A percentile compares a stretch with the other conserved stretches of the same genome.
phyloP scores from a whole-genome alignment of 257 asterid species.

The Phtheirospermum japonicum region DNA sequence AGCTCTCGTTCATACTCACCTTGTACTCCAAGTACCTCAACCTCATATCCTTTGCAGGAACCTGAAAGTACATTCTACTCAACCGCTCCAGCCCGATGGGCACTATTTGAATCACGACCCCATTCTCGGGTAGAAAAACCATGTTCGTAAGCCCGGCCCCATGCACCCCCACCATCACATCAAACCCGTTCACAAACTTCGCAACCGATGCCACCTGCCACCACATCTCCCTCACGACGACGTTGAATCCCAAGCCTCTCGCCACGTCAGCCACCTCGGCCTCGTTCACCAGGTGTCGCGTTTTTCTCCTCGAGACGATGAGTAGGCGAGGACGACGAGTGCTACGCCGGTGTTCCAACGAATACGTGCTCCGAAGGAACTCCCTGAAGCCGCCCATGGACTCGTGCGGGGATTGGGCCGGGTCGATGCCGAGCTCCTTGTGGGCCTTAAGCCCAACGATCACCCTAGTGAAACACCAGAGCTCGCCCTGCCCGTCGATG shows the following conservation, averaged over 20 bases:
- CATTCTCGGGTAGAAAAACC: conserved; percentile 52
- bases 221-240: conserved; percentile 36
- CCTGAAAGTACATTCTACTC: conserved; percentile 27
- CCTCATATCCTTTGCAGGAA: conserved; percentile 45
- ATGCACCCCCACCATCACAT: conserved; percentile 61
- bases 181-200: conserved; percentile 40
- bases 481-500: too few species aligned
- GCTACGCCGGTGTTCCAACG: conserved; percentile 3
- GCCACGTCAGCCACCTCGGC: conserved; percentile 35
- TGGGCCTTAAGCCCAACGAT: conserved; percentile 46
- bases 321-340: conserved; percentile 44
- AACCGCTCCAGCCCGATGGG: conserved; percentile 43
- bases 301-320: conserved; percentile 40
- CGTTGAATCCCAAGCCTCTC: conserved; percentile 39
- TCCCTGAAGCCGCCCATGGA: conserved; percentile 39
- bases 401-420: conserved; percentile 24
- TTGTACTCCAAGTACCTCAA: conserved; percentile 44
- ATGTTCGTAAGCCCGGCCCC: conserved; percentile 74
- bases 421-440: conserved; percentile 40
- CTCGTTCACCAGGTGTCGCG: conserved; percentile 36
- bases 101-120: conserved; percentile 33
- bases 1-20: conserved; percentile 48
- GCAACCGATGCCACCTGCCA: conserved; percentile 22
- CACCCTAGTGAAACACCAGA: conserved; percentile 48
- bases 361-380: conserved; percentile 37